Evolutionary conservation across 768 basidiomycete genomes (phyloP), one percentile per base, ranked within the genome.

Genomic region (Tricholoma terreum): DNA sequence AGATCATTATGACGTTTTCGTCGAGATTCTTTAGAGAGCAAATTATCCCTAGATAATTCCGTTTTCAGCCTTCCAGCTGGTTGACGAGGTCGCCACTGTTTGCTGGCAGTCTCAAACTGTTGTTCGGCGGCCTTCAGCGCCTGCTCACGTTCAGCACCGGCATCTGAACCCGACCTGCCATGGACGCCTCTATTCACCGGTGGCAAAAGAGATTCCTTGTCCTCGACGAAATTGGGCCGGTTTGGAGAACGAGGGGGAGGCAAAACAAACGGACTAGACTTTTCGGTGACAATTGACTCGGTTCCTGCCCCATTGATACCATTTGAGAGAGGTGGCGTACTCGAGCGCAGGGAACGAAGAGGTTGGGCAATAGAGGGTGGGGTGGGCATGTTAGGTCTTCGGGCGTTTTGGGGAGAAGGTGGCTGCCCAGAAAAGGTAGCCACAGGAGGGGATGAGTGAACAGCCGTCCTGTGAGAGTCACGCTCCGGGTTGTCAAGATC

Each of bases 401-500:
- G 79, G 54, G 69, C 66, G 60, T 56, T 67, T 17, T 72, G 73
- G 34, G 81, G 74, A 22, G 82, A 78, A 51, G 65, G 65, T 58
- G 77, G 69, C 50, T 69, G 34, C 21, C 49, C 36, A 36, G 51
- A 12, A 58, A 43, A 62, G 22, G 67, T 59, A 54, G 67, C 50
- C 27, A 52, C 63, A 58, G 57, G 65, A 54, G 76, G 72, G 38
- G 75, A 71, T 33, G 79, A 71, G 42, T 81, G 77, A 34, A 78
- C 63, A 34, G 78, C 74, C 35, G 73, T 63, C 53, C 77, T 73
- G 51, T 73, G 67, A 49, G 72, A 64, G 54, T 84, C 79, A 58
- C 79, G 73, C 65, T 85, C 85, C 48, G 74, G 74, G 67, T 81
- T 79, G 49, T 90, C 86, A 50, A 83, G 69, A 67, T 89, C 89